Evolutionary conservation across 805 yeast species (phyloP).

Genomic region (Phaffomyces opuntiae): DNA sequence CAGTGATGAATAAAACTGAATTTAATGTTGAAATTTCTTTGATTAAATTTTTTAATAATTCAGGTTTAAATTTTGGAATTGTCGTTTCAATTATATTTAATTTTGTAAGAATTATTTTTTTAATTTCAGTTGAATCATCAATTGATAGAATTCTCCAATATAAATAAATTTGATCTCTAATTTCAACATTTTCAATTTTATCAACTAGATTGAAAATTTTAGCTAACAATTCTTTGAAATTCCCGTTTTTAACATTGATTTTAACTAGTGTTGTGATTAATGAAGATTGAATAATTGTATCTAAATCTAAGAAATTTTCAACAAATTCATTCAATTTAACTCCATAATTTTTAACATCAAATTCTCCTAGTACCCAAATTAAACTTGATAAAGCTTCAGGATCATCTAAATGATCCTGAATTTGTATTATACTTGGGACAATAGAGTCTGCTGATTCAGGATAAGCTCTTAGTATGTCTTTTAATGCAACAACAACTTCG

Average conservation of each 20-base stretch:
- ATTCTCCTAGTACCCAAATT: constrained; percentile 69
- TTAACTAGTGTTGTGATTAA: constrained; percentile 58
- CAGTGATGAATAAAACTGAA: constrained; percentile 85
- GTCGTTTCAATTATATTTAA: constrained; percentile 70
- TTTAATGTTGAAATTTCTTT: constrained; percentile 78
- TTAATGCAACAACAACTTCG: constrained; percentile 54
- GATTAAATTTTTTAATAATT: constrained; percentile 58
- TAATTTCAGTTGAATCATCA: constrained; percentile 28
- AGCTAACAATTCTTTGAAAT: constrained; percentile 40
- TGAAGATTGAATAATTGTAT: constrained; percentile 52
- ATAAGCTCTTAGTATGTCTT: constrained; percentile 60
- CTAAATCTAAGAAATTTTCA: constrained; percentile 50
- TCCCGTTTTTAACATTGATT: constrained; percentile 38
- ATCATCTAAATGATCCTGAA: constrained; percentile 40
- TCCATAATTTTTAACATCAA: constrained; percentile 49
- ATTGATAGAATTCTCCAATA: constrained; percentile 72
- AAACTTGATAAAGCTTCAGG: constrained; percentile 46
- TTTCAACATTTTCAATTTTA: constrained; percentile 65
- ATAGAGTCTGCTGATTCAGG: constrained; percentile 44
- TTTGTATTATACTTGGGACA: constrained; percentile 46
- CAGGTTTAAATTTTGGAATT: constrained; percentile 63
- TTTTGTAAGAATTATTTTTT: constrained; percentile 48
- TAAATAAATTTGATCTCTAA: constrained; percentile 71
- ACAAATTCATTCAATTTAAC: constrained; percentile 39
- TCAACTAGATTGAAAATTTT: constrained; percentile 58